Evolutionary conservation across 2,329 filamentous ascomycete genomes (phyloP).

Genomic region (Alternaria ventricosa): DNA sequence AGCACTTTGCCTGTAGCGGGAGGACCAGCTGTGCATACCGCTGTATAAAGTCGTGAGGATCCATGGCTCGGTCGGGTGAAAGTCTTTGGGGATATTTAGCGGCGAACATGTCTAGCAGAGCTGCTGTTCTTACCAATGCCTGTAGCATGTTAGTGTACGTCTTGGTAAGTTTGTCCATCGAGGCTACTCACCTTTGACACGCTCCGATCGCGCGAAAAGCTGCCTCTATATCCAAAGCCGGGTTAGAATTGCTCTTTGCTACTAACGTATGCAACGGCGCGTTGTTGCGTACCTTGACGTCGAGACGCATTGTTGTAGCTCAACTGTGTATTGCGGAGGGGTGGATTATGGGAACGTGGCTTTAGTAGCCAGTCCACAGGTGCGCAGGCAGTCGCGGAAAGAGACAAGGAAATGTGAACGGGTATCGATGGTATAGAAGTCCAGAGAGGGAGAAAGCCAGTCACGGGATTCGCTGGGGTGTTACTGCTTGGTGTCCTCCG

Average conservation of each 20-base stretch:
- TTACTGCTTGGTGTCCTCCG: constrained; percentile 12
- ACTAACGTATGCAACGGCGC: background rate
- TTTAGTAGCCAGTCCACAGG: constrained; percentile 45
- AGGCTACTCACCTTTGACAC: constrained; percentile 70
- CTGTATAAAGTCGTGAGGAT: constrained; percentile 94
- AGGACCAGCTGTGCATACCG: constrained; percentile 60
- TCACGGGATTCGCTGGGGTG: background rate
- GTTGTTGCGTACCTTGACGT: constrained; percentile 51
- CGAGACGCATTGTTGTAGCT: constrained; percentile 52
- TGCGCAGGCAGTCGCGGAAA: constrained; percentile 20
- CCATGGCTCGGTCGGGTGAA: constrained; percentile 96
- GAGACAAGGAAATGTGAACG: background rate
- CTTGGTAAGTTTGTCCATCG: constrained; percentile 1
- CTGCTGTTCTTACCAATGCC: constrained; percentile 43
- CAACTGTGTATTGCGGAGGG: constrained; percentile 37
- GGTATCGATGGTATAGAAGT: background rate
- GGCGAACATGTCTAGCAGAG: background rate
- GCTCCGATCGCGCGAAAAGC: constrained; percentile 87
- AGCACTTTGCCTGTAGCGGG: constrained; percentile 23
- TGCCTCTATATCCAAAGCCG: constrained; percentile 67
- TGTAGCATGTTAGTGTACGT: constrained; percentile 33
- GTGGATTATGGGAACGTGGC: constrained; percentile 46
- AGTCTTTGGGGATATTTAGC: constrained; percentile 72
- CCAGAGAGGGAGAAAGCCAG: background rate
- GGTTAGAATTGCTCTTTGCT: constrained; percentile 43